Evolutionary conservation across 495 filamentous ascomycete genomes (phyloP), one percentile per base, ranked within the genome.

Genomic region (Aspergillus sclerotioniger): DNA sequence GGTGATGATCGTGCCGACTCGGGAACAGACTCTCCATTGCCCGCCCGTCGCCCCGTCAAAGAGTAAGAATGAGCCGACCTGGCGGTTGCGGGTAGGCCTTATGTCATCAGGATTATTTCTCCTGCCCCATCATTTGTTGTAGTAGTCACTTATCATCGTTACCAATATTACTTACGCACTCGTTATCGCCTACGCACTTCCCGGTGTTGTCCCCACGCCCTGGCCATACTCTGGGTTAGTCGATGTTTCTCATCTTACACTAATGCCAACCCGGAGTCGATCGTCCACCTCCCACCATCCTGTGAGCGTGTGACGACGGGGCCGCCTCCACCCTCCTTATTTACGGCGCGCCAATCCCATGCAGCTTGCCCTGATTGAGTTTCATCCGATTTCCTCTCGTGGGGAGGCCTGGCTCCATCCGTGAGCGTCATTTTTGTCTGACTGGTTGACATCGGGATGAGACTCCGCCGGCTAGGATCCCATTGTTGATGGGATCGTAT

Each of bases 371-470:
- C 49, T 57, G 53, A 63, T 60, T 60, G 54, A 67, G 61, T 59
- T 67, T 63, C 61, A 56, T 56, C 45, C 61, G 59, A 50, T 51
- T 53, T 53, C 56, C 35, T 61, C 58, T 61, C 59, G 57, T 56
- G 54, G 61, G 29, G 56, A 67, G 56, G 53, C 48, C 15, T 33
- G 39, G 31, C 57, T 50, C 60, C 54, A 62, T 62, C 51, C 51
- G 48, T 15, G 54, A 57, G 60, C 54, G 64, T 57, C 51, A 67
- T 67, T 63, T 56, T 62, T 33, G 10, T 57, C 41, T 63, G 56
- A 60, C 25, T 63, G 58, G 64, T 59, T 46, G 47, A 31, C 39
- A 15, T 9, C 50, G 35, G 16, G 43, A 49, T 32, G 31, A 28
- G 45, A 51, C 53, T 57, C 56, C 59, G 59, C 62, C 49, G 31